Conservation (phyloP, 306 rosid species). For the Quercus dentata region DNA sequence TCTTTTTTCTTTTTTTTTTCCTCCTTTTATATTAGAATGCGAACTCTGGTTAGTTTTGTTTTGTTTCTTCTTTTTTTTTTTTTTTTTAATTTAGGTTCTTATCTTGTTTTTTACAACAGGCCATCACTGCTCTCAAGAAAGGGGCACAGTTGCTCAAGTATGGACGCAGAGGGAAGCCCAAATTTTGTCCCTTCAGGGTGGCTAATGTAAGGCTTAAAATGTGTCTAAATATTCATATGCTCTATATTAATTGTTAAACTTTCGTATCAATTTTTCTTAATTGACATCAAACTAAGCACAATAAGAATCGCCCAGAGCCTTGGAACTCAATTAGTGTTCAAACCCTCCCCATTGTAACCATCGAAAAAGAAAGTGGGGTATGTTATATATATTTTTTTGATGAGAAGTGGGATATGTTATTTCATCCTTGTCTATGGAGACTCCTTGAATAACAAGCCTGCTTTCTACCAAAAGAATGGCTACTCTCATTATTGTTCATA, state of each 20-base stretch:
- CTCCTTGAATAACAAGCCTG: not conserved
- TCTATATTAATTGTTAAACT: not conserved
- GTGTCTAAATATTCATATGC: not conserved
- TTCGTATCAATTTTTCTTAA: not conserved
- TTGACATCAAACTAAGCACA: not conserved
- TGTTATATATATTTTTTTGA: too few species aligned
- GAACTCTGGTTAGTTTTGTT: not conserved
- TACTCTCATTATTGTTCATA: not conserved
- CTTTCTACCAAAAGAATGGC: not conserved
- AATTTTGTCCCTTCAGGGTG: constrained; percentile 92
- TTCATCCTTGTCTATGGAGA: not conserved
- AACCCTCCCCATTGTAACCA: too few species aligned
- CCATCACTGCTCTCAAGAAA: constrained; percentile 95
- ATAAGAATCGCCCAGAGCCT: not conserved
- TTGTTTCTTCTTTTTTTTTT: not conserved
- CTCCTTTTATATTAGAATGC: not conserved
- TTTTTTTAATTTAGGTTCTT: constrained; percentile 5
- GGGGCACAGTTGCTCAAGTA: constrained; percentile 95
- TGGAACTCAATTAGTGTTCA: too few species aligned
- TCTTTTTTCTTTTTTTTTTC: not conserved
- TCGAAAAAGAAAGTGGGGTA: too few species aligned
- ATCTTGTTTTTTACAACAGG: constrained; percentile 55
- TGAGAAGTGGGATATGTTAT: not conserved
- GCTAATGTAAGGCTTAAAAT: constrained; percentile 65
- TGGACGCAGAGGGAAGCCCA: constrained; percentile 98